Base-by-base conservation (phyloP, 1,284 basidiomycete species). In the Irpex sp. region DNA sequence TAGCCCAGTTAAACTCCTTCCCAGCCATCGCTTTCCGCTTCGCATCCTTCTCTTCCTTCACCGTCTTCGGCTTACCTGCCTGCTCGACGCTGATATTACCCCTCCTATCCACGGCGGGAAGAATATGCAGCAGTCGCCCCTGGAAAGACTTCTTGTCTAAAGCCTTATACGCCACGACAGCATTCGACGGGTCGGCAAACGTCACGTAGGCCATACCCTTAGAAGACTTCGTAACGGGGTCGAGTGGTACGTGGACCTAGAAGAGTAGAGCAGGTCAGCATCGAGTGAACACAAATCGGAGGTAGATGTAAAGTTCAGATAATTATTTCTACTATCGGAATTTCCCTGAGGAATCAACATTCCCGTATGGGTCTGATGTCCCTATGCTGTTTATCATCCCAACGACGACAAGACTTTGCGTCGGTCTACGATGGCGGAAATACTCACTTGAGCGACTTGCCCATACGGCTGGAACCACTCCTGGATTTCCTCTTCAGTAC, bases 1-100 rank as follows among this genome's bases (percentile, higher is more conserved):
- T 93, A 55, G 89, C 90, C 97, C 97, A 99, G 76, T 97, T 97
- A 72, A 98, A 96, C 66, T 94, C 94, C 68, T 89, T 90, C 40
- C 89, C 88, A 5, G 91, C 89, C 31, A 78, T 81, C 13, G 87
- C 82, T 74, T 92, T 97, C 66, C 88, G 81, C 74, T 91, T 89
- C 51, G 85, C 84, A 13, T 85, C 81, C 66, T 82, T 83, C 69
- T 93, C 91, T 51, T 88, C 86, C 73, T 91, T 93, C 54, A 92
- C 72, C 1, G 81, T 82, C 65, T 78, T 81, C 69, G 85, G 87
- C 66, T 73, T 80, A 40, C 77, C 81, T 11, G 65, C 68, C 38
- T 78, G 78, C 0, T 69, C 79, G 38, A 82, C 81, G 62, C 76
- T 80, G 2, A 80, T 75, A 59, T 82, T 80, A 26, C 80, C 81